These are phyloP conservation scores for Botrytis squamosa DNA, from an alignment of 2,329 filamentous ascomycete genomes.

Conservation along the genomic window DNA sequence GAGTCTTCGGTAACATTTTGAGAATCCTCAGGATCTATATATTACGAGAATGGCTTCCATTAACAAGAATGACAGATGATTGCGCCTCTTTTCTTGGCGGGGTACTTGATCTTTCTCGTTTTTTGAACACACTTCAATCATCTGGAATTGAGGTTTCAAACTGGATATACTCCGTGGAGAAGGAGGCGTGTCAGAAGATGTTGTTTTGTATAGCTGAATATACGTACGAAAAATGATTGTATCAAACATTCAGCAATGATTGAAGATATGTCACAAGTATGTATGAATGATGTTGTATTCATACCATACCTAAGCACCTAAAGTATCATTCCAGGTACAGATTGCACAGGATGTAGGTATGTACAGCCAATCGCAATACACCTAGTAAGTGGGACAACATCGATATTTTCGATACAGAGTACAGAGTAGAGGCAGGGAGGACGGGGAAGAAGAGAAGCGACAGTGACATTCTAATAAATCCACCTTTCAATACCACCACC, in stretches of 20 bases:
- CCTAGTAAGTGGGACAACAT: not conserved
- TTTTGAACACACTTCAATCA: not conserved
- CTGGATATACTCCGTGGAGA: not conserved
- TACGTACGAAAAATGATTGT: not conserved
- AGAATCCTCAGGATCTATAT: constrained; percentile 7
- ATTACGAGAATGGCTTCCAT: not conserved
- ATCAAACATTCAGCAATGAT: not conserved
- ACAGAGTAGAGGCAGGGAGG: not conserved
- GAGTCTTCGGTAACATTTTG: not conserved
- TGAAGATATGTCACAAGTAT: not conserved
- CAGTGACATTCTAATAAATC: not conserved
- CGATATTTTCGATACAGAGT: not conserved
- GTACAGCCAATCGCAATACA: not conserved
- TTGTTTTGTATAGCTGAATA: not conserved
- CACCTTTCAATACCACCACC: not conserved
- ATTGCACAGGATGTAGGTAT: not conserved
- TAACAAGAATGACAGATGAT: not conserved
- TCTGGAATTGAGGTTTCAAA: not conserved
- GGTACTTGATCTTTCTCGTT: not conserved
- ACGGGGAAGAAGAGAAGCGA: not conserved
- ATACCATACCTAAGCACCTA: not conserved
- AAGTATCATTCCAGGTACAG: not conserved
- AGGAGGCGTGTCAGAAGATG: constrained; percentile 11
- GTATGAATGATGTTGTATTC: constrained; percentile 1
- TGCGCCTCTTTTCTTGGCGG: constrained; percentile 5